A percentile compares a stretch with the other conserved stretches of the same genome.
phyloP scores from a whole-genome alignment of 2,329 filamentous ascomycete species.

The Ilyonectria robusta region DNA sequence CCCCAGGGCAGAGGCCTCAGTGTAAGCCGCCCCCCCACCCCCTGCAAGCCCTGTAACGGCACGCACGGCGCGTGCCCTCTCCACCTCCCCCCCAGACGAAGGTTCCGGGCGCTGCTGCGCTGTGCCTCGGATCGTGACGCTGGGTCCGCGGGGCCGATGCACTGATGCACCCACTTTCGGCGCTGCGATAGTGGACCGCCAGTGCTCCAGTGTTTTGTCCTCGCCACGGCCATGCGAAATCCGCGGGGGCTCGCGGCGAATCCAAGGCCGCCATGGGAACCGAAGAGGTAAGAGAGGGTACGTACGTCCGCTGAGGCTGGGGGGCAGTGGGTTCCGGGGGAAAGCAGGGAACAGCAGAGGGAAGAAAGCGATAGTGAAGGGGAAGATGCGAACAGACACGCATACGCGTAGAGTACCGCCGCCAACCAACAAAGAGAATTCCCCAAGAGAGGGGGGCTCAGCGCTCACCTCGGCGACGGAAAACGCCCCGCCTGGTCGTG shows the following conservation, averaged over 20 bases:
- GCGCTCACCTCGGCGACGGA: slow-evolving; percentile 38
- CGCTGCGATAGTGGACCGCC: slow-evolving; percentile 8
- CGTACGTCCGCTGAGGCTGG: slow-evolving; percentile 28
- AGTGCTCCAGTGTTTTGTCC: slow-evolving; percentile 8
- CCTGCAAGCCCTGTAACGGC: slow-evolving; percentile 7
- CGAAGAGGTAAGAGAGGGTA: slow-evolving; percentile 18
- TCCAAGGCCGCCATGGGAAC: slow-evolving; percentile 14
- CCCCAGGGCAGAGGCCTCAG: neutral
- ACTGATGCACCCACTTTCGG: slow-evolving; percentile 20
- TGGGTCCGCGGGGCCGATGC: neutral
- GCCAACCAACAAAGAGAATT: slow-evolving; percentile 6
- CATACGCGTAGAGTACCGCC: no score
- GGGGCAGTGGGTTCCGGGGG: slow-evolving; percentile 10
- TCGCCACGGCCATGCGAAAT: neutral
- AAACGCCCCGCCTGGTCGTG: slow-evolving; percentile 39
- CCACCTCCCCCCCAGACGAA: neutral
- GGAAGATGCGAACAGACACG: no score
- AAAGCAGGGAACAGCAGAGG: neutral
- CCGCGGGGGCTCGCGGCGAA: slow-evolving; percentile 10
- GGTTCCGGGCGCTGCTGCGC: slow-evolving; percentile 12
- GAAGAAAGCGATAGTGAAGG: neutral
- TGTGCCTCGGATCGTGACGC: slow-evolving; percentile 9
- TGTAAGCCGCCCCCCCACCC: slow-evolving; percentile 1
- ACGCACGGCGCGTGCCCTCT: neutral
- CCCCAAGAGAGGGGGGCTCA: neutral